A percentile compares a stretch with the other conserved stretches of the same genome.
Conservation (phyloP, 257 asterid species). For the Avicennia marina region DNA sequence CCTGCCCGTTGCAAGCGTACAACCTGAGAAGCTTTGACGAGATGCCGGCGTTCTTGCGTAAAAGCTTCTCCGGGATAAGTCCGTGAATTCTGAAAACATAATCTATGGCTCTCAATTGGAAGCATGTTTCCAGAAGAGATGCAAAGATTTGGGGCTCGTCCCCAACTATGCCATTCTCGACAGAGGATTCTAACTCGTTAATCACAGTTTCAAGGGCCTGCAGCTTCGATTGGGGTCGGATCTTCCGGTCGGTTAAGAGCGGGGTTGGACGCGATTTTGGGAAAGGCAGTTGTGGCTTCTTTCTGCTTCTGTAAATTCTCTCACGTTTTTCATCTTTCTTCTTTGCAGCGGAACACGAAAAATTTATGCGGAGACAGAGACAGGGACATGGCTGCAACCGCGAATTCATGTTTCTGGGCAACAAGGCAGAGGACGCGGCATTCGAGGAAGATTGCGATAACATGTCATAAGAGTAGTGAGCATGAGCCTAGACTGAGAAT, state of each 20-base stretch:
- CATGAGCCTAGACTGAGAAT: no score
- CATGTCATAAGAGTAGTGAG: no score
- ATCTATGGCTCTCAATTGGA: slow-evolving; percentile 49
- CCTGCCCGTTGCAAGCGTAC: slow-evolving; percentile 41
- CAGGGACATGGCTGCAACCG: no score
- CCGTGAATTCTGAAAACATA: slow-evolving; percentile 38
- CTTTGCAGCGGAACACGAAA: slow-evolving; percentile 26
- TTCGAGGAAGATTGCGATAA: no score
- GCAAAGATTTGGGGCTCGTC: slow-evolving; percentile 69
- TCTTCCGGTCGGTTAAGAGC: slow-evolving; percentile 28
- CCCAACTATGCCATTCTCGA: slow-evolving; percentile 44
- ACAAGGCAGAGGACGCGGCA: no score
- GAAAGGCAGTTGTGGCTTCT: slow-evolving; percentile 22
- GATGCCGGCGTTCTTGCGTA: slow-evolving; percentile 60
- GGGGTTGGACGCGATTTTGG: slow-evolving; percentile 58
- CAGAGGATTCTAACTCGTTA: slow-evolving; percentile 39
- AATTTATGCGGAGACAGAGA: no score
- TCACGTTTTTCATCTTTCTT: slow-evolving; percentile 22
- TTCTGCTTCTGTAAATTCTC: slow-evolving; percentile 16
- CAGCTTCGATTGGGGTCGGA: slow-evolving; percentile 38
- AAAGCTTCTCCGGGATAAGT: slow-evolving; percentile 57
- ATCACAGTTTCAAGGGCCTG: slow-evolving; percentile 69
- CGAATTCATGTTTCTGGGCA: no score
- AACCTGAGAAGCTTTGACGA: slow-evolving; percentile 62
- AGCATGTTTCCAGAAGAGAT: slow-evolving; percentile 74